Evolutionary conservation across 2,329 filamentous ascomycete genomes (phyloP).

Genomic region (Fusarium nodosum): DNA sequence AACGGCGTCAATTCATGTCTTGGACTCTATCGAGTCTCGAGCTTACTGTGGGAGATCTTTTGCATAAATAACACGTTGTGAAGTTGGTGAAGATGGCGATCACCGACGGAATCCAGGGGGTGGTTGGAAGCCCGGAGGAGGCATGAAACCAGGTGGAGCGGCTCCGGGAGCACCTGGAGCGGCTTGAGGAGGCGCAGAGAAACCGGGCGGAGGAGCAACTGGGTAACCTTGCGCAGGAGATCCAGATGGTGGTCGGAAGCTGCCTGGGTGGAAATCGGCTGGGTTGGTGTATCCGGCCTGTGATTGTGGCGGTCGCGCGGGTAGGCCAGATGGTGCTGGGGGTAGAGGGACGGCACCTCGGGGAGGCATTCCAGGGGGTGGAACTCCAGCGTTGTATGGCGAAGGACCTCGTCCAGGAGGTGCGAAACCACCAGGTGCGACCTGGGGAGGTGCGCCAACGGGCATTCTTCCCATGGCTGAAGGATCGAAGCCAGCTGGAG

Average conservation of each 20-base stretch:
- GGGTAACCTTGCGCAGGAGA: slow-evolving; percentile 57
- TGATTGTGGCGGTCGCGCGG: slow-evolving; percentile 63
- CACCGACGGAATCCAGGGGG: slow-evolving; percentile 61
- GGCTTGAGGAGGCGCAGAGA: slow-evolving; percentile 56
- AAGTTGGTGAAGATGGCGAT: slow-evolving; percentile 34
- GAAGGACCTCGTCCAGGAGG: slow-evolving; percentile 55
- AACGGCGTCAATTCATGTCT: slow-evolving; percentile 34
- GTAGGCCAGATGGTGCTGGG: slow-evolving; percentile 64
- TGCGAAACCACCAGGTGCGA: slow-evolving; percentile 57
- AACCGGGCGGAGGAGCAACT: slow-evolving; percentile 58
- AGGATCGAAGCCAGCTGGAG: slow-evolving; percentile 55
- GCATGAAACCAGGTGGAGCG: slow-evolving; percentile 59
- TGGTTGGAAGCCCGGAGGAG: slow-evolving; percentile 61
- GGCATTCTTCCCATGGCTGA: slow-evolving; percentile 51
- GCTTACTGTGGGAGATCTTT: slow-evolving; percentile 34
- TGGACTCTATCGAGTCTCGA: slow-evolving; percentile 34
- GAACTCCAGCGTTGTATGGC: slow-evolving; percentile 51
- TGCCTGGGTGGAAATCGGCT: slow-evolving; percentile 63
- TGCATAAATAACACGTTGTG: slow-evolving; percentile 24
- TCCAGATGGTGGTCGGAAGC: slow-evolving; percentile 57
- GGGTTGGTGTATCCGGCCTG: slow-evolving; percentile 62
- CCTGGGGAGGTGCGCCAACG: slow-evolving; percentile 52
- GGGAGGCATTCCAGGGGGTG: slow-evolving; percentile 48
- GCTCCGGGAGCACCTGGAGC: slow-evolving; percentile 52
- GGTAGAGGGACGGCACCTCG: slow-evolving; percentile 59